Percentiles rank a stretch among this genome's conserved stretches.
Conservation (phyloP, 2,329 filamentous ascomycete species). For the Tricladium varicosporioides region DNA sequence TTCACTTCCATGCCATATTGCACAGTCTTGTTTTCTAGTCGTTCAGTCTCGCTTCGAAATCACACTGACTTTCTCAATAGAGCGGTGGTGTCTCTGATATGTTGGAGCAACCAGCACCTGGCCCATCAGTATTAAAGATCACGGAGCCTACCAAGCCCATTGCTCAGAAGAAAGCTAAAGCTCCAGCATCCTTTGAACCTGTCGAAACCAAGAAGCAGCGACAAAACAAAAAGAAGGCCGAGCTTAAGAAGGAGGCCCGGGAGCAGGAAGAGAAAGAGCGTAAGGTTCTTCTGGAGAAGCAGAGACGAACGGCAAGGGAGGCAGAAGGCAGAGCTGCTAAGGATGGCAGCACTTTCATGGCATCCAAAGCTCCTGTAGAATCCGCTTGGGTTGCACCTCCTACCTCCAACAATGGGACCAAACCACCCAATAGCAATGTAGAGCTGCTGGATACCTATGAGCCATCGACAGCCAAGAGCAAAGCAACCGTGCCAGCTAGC, state of each 20-base stretch:
- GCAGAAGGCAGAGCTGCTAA: conserved; percentile 80
- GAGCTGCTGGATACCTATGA: conserved; percentile 61
- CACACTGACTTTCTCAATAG: conserved; percentile 1
- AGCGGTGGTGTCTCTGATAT: conserved; percentile 79
- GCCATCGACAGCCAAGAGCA: conserved; percentile 30
- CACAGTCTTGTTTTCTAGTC: too few relatives aligned
- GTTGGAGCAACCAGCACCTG: conserved; percentile 70
- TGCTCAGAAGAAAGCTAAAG: conserved; percentile 61
- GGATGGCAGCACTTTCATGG: conserved; percentile 66
- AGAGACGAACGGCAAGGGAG: conserved; percentile 77
- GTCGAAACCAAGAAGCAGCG: conserved; percentile 92
- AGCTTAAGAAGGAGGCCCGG: conserved; percentile 71
- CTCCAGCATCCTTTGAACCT: conserved; percentile 55
- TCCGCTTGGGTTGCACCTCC: conserved; percentile 44
- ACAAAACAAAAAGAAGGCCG: conserved; percentile 86
- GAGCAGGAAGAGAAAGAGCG: conserved; percentile 78
- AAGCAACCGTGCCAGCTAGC: conserved; percentile 24
- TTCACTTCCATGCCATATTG: background rate
- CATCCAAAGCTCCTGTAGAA: conserved; percentile 41
- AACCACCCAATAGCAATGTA: conserved; percentile 36
- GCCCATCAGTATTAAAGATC: conserved; percentile 74
- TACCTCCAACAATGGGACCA: conserved; percentile 26
- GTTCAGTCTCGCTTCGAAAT: background rate
- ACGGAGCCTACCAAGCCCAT: conserved; percentile 61
- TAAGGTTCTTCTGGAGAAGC: conserved; percentile 74